Evolutionary conservation across 129 eudicot genomes (phyloP), one percentile per base, ranked within the genome.

Genomic region (Dittrichia graveolens): DNA sequence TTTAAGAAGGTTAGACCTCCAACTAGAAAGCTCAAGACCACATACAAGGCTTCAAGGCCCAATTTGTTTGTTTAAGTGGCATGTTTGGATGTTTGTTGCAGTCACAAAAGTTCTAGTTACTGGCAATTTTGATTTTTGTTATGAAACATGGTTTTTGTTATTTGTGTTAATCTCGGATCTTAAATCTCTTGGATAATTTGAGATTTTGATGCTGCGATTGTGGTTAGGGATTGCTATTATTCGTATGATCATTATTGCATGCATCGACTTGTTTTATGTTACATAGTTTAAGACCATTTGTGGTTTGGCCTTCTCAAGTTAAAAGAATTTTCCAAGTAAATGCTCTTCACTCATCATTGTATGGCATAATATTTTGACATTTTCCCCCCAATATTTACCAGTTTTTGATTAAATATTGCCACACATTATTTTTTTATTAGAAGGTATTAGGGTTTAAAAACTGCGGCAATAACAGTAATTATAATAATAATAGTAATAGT

Each of bases 11-110:
- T 89, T 46, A 85, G 98, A 56, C 98, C 98, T 5, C 96, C 98
- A 54, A 77, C 81, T 11, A 89, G 98, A 80, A 92, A 83, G 90
- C 89, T 89, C 63, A 92, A 92, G 87, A 92, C 98, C 12, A 92
- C 98, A 3, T 92, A 87, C 95, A 92, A 92, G 92, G 98, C 98
- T 9, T 61, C 88, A 5, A 87, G 83, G 90, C 98, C 98, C 39
- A 92, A 92, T 76, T 79, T 92, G 88, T 92, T 89, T 80, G 90
- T 86, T 67, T 92, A 74, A 84, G 68, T 66, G 77, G 58, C 7
- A 1, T 35, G 5, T 31, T 41, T 5, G 14, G 55, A 16, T 78
- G 67, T 40, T 58, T 50, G 72, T 44, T 53, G 61, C 66, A 41
- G 59, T 74, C 54, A 45, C 69, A n/a, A 59, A 64, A 34, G 31